These are phyloP conservation scores for Trypanosoma boissoni DNA, from an alignment of 208 protist species.

Conservation along the genomic window DNA sequence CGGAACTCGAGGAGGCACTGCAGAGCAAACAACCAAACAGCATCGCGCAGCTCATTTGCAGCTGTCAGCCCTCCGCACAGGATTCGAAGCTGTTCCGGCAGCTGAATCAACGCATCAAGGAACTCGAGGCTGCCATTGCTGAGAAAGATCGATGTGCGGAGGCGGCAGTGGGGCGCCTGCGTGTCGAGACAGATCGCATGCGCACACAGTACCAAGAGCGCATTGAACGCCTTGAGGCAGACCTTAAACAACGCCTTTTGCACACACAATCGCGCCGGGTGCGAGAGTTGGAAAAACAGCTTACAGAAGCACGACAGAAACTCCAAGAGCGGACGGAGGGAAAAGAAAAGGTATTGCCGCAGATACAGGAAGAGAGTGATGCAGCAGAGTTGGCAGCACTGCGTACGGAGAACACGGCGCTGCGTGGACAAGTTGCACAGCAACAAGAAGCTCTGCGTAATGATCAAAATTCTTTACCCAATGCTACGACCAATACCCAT, in stretches of 20 bases:
- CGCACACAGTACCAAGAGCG: slow-evolving; percentile 55
- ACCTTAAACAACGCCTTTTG: slow-evolving; percentile 28
- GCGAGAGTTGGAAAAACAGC: slow-evolving; percentile 30
- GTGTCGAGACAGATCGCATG: slow-evolving; percentile 54
- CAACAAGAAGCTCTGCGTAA: background rate
- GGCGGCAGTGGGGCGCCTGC: slow-evolving; percentile 44
- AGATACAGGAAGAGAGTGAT: background rate
- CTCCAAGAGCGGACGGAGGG: slow-evolving; percentile 15
- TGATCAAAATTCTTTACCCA: background rate
- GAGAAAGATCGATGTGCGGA: slow-evolving; percentile 72
- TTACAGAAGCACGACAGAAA: slow-evolving; percentile 18
- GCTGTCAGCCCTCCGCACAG: slow-evolving; percentile 36
- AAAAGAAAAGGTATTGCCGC: background rate
- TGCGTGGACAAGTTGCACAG: slow-evolving; percentile 13
- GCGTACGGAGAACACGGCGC: slow-evolving; percentile 15
- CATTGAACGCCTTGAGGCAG: slow-evolving; percentile 38
- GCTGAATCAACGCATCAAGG: slow-evolving; percentile 39
- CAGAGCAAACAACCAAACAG: slow-evolving; percentile 46
- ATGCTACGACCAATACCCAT: no score
- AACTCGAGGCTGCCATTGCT: slow-evolving; percentile 49
- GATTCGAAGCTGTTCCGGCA: slow-evolving; percentile 47
- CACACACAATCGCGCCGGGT: slow-evolving; percentile 26
- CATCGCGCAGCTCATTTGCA: slow-evolving; percentile 61
- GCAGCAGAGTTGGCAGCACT: background rate
- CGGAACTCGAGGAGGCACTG: slow-evolving; percentile 41